Evolutionary conservation across 2,329 filamentous ascomycete genomes (phyloP).

Genomic region (Leptographium radiaticola): DNA sequence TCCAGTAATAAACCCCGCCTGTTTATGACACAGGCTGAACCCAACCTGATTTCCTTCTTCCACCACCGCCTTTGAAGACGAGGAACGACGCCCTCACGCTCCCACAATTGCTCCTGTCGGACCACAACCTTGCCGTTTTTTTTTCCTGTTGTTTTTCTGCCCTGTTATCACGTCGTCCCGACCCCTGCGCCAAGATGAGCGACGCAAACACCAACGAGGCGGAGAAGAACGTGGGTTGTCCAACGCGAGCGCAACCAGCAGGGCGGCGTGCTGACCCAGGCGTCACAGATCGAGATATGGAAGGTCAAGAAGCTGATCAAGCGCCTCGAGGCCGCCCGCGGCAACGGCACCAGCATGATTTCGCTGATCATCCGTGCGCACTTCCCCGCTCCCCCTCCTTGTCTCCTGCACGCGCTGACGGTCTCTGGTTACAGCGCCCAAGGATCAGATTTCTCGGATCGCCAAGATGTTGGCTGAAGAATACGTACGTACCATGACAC

Average conservation of each 20-base stretch:
- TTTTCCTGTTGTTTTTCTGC: not conserved
- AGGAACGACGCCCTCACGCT: not conserved
- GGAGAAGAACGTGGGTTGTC: conserved; percentile 72
- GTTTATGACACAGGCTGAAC: not conserved
- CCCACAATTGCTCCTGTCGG: not conserved
- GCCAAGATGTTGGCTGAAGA: conserved; percentile 99
- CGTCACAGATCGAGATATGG: conserved; percentile 58
- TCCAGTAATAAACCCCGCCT: not conserved
- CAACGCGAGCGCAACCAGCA: not conserved
- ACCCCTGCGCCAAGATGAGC: conserved; percentile 51
- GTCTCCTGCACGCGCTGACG: not conserved
- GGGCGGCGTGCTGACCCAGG: not conserved
- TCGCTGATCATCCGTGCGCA: conserved; percentile 89
- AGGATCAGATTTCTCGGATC: conserved; percentile 91
- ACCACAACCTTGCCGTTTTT: not conserved
- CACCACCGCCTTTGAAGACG: not conserved
- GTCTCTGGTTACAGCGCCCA: conserved; percentile 52
- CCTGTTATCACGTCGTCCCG: not conserved
- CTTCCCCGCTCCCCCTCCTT: not conserved
- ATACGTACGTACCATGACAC: conserved; percentile 52
- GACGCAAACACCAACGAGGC: conserved; percentile 79
- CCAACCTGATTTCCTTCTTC: not conserved
- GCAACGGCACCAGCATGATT: conserved; percentile 99
- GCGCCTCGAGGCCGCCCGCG: conserved; percentile 88
- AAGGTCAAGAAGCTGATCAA: conserved; percentile 99